Conservation (phyloP, 2,329 filamentous ascomycete species). For the Albifimbria verrucaria region DNA sequence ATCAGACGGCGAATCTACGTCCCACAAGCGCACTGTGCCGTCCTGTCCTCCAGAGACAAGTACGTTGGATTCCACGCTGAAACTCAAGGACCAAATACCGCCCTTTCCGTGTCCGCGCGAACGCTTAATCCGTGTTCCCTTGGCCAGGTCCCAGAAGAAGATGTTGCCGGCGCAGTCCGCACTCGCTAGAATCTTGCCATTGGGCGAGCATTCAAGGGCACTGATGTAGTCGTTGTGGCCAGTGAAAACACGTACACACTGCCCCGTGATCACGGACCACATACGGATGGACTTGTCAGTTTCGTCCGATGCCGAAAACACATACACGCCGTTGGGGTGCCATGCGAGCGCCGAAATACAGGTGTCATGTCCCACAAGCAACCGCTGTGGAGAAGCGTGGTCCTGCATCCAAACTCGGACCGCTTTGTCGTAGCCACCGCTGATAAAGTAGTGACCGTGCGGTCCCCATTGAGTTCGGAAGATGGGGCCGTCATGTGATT, state of each 20-base stretch:
- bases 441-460: conserved; percentile 92
- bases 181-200: conserved; percentile 86
- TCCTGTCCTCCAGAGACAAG: conserved; percentile 89
- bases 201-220: conserved; percentile 78
- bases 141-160: conserved; percentile 89
- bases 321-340: conserved; percentile 90
- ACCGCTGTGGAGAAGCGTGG: conserved; percentile 81
- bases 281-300: conserved; percentile 88
- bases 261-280: conserved; percentile 90
- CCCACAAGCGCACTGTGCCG: conserved; percentile 91
- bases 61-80: conserved; percentile 88
- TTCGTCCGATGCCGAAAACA: conserved; percentile 88
- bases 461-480: conserved; percentile 89
- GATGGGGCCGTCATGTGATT: conserved; percentile 85
- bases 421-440: conserved; percentile 83
- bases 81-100: conserved; percentile 89
- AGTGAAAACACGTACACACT: conserved; percentile 85
- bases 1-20: conserved; percentile 71
- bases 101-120: conserved; percentile 92
- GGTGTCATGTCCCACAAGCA: conserved; percentile 90
- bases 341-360: conserved; percentile 89
- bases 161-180: conserved; percentile 88
- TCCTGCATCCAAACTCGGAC: conserved; percentile 91
- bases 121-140: conserved; percentile 81
- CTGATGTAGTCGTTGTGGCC: conserved; percentile 88